Conservation (phyloP, 1,284 basidiomycete genomes). For the Moesziomyces aphidis region DNA sequence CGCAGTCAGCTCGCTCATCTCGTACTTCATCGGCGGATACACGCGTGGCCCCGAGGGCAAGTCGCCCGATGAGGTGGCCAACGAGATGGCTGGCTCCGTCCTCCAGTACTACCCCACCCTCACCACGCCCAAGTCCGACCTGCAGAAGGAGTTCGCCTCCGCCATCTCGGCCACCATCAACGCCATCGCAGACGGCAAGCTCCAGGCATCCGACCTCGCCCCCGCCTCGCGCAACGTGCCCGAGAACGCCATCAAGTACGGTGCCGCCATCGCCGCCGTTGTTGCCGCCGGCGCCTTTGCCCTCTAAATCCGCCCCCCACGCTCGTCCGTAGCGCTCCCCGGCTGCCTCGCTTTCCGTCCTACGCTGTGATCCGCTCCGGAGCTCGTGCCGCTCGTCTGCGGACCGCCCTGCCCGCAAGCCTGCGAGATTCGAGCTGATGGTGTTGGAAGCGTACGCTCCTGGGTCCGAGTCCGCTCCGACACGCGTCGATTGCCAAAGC, state of each 20-base stretch:
- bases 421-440: no score
- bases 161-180: slow-evolving; percentile 49
- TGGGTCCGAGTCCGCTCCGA: slow-evolving; percentile 11
- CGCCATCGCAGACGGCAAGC: slow-evolving; percentile 37
- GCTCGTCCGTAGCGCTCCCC: slow-evolving; percentile 18
- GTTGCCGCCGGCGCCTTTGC: slow-evolving; percentile 61
- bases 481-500: background rate
- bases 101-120: slow-evolving; percentile 64
- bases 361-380: background rate
- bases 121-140: slow-evolving; percentile 33
- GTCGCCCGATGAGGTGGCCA: slow-evolving; percentile 53
- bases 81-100: slow-evolving; percentile 57
- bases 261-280: slow-evolving; percentile 51
- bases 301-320: slow-evolving; percentile 43
- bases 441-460: background rate
- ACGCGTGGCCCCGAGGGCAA: slow-evolving; percentile 42
- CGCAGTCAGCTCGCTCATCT: slow-evolving; percentile 53
- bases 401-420: no score
- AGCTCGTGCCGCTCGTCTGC: background rate
- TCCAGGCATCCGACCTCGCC: slow-evolving; percentile 32
- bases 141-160: slow-evolving; percentile 36
- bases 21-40: slow-evolving; percentile 58
- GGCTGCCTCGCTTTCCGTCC: background rate
- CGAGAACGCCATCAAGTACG: slow-evolving; percentile 35
- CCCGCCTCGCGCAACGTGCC: slow-evolving; percentile 34